A percentile compares a stretch with the other conserved stretches of the same genome.
These are phyloP conservation scores for Fistulinella staudtii DNA, from an alignment of 1,284 basidiomycete genomes.

Conservation along the genomic window DNA sequence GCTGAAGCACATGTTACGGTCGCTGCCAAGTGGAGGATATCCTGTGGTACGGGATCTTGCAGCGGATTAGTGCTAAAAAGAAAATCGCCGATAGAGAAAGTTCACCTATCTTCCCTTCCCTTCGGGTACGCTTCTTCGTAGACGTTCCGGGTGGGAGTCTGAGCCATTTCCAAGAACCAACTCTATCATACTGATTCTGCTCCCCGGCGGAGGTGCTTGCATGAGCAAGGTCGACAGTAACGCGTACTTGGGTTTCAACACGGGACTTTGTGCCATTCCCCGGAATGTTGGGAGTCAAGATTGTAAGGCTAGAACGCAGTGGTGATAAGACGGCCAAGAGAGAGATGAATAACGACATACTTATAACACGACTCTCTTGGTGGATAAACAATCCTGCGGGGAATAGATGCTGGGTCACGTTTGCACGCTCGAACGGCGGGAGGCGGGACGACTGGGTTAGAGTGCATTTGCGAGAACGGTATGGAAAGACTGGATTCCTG, in stretches of 20 bases:
- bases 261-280: conserved; percentile 86
- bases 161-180: conserved; percentile 83
- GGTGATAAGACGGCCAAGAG: conserved; percentile 19
- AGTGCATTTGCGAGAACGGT: conserved; percentile 29
- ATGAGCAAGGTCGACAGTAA: conserved; percentile 72
- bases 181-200: conserved; percentile 61
- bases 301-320: conserved; percentile 54
- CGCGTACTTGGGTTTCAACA: conserved; percentile 89
- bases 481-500: conserved; percentile 23
- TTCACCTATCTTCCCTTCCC: conserved; percentile 81
- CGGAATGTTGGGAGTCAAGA: conserved; percentile 82
- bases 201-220: conserved; percentile 57
- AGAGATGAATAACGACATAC: conserved; percentile 40
- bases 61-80: conserved; percentile 21
- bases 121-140: conserved; percentile 78
- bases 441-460: conserved; percentile 41
- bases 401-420: conserved; percentile 43
- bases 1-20: conserved; percentile 74
- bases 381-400: conserved; percentile 61
- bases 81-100: conserved; percentile 10
- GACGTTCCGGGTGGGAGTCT: conserved; percentile 74
- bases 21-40: conserved; percentile 66
- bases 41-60: conserved; percentile 66
- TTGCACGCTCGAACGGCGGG: conserved; percentile 54
- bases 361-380: conserved; percentile 70